Percentiles rank a stretch among this genome's conserved stretches.
Conservation (phyloP, 1,284 basidiomycete species). For the Flammula alnicola region DNA sequence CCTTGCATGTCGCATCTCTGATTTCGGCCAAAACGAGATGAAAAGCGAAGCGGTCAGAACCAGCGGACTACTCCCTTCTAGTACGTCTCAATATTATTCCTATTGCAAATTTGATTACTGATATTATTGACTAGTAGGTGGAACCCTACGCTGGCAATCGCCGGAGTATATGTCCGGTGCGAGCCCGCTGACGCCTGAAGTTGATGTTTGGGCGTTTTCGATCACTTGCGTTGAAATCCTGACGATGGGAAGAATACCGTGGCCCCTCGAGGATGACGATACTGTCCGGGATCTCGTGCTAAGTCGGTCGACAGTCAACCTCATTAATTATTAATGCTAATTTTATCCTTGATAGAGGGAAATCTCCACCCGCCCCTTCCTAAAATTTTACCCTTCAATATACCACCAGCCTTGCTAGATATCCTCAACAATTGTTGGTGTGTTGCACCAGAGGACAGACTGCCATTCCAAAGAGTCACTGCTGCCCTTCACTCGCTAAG, state of each 20-base stretch:
- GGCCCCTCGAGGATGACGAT: slow-evolving; percentile 62
- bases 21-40: slow-evolving; percentile 82
- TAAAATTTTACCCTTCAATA: slow-evolving; percentile 28
- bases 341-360: slow-evolving; percentile 47
- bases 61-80: slow-evolving; percentile 54
- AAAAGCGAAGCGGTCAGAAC: slow-evolving; percentile 68
- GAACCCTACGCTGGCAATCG: slow-evolving; percentile 73
- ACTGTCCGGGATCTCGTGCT: slow-evolving; percentile 63
- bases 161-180: slow-evolving; percentile 69
- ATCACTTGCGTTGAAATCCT: slow-evolving; percentile 75
- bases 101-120: slow-evolving; percentile 6
- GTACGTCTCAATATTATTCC: slow-evolving; percentile 44
- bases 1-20: slow-evolving; percentile 69
- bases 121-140: slow-evolving; percentile 44
- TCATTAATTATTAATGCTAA: neutral
- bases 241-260: slow-evolving; percentile 64
- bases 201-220: slow-evolving; percentile 77
- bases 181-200: slow-evolving; percentile 54
- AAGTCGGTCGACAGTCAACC: slow-evolving; percentile 44
- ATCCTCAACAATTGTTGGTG: slow-evolving; percentile 35
- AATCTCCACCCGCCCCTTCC: slow-evolving; percentile 24
- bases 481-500: slow-evolving; percentile 29
- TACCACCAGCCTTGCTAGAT: slow-evolving; percentile 27
- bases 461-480: slow-evolving; percentile 31
- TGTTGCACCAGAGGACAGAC: slow-evolving; percentile 29